Evolutionary conservation across 371 early-diverging fungal species (phyloP).

Genomic region (Mucor velutinosus): DNA sequence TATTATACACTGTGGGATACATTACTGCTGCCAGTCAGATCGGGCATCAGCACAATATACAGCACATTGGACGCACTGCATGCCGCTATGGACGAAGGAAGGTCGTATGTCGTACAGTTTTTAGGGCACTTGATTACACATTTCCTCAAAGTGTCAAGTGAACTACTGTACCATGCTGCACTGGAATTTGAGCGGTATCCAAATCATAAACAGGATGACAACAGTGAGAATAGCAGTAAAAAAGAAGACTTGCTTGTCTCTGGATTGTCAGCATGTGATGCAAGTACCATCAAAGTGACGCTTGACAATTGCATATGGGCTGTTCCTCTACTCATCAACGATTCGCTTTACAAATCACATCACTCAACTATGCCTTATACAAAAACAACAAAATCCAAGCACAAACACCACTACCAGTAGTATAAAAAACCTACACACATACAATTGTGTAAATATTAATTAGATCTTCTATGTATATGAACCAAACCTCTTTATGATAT

Average conservation of each 20-base stretch:
- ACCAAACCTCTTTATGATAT: neutral
- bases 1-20: neutral
- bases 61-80: constrained; percentile 10
- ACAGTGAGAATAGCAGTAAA: neutral
- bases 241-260: neutral
- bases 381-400: neutral
- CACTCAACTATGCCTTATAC: neutral
- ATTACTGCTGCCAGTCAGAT: neutral
- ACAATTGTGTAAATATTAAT: neutral
- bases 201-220: neutral
- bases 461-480: neutral
- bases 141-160: constrained; percentile 4
- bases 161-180: constrained; percentile 1
- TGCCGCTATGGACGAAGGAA: constrained; percentile 21
- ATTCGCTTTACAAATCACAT: neutral
- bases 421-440: neutral
- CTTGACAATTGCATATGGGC: constrained; percentile 7
- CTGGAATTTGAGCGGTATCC: neutral
- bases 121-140: constrained; percentile 12
- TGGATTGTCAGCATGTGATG: neutral
- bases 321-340: constrained; percentile 5
- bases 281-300: neutral
- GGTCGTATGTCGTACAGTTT: constrained; percentile 19
- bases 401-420: neutral
- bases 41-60: neutral